phyloP scores from a whole-genome alignment of 257 asterid genomes.

The Paraleonurus japonicus region DNA sequence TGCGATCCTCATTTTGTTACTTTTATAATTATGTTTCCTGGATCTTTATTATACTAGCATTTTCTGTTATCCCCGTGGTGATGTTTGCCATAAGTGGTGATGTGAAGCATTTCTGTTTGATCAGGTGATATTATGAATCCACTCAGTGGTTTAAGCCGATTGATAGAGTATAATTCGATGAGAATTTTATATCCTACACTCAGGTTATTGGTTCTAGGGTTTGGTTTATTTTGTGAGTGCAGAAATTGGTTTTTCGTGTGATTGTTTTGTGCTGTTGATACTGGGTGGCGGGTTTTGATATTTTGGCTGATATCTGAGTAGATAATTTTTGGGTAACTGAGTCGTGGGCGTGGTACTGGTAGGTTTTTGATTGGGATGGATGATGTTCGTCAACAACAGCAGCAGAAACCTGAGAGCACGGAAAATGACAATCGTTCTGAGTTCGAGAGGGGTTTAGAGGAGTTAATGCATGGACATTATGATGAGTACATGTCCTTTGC shows the following conservation, averaged over 20 bases:
- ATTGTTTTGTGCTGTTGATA: conserved; percentile 25
- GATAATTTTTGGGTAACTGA: conserved; percentile 29
- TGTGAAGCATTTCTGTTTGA: conserved; percentile 35
- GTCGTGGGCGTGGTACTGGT: conserved; percentile 28
- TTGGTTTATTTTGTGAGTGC: conserved; percentile 32
- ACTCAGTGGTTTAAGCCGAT: conserved; percentile 36
- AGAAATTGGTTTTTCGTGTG: conserved; percentile 43
- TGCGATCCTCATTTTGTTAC: conserved; percentile 25
- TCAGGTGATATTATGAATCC: conserved; percentile 59
- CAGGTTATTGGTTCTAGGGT: conserved; percentile 43
- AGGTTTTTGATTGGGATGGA: conserved; percentile 51
- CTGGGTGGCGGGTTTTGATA: conserved; percentile 24
- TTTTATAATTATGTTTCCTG: conserved; percentile 19
- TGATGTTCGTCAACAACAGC: conserved; percentile 72
- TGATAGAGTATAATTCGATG: conserved; percentile 29
- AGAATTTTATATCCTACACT: conserved; percentile 32
- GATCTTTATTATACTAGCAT: conserved; percentile 30
- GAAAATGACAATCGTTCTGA: conserved; percentile 60
- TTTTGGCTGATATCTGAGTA: conserved; percentile 21
- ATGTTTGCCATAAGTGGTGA: conserved; percentile 18
- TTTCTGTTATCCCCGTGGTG: conserved; percentile 8
- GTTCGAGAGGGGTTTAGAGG: conserved; percentile 91
- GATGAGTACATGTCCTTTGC: conserved; percentile 90
- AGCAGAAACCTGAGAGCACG: conserved; percentile 87
- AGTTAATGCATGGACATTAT: conserved; percentile 76